Conservation (phyloP, 2,329 filamentous ascomycete genomes). For the Fusarium euwallaceae region DNA sequence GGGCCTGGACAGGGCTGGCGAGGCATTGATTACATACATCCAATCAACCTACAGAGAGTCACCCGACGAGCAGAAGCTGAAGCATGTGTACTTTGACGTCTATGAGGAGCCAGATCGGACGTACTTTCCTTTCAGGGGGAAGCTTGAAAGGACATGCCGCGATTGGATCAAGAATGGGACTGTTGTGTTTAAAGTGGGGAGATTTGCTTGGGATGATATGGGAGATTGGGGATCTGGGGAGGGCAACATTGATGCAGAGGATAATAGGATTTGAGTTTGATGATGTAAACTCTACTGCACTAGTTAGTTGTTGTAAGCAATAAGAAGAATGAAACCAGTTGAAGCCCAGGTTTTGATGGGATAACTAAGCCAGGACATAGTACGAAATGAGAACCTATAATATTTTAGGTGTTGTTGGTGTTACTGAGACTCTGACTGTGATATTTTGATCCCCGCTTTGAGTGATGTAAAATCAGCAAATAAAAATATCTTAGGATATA, state of each 20-base stretch:
- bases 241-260: background rate
- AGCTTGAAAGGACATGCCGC: background rate
- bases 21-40: slow-evolving; percentile 9
- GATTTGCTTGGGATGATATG: background rate
- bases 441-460: no score
- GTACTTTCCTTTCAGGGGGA: background rate
- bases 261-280: background rate
- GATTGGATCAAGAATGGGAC: background rate
- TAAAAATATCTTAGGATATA: no score
- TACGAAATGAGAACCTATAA: background rate
- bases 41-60: background rate
- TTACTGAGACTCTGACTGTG: no score
- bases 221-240: background rate
- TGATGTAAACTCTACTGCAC: background rate
- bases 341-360: no score
- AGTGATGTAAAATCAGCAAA: no score
- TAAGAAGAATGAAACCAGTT: background rate
- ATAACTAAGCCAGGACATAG: no score
- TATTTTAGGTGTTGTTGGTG: no score
- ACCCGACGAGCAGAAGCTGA: background rate
- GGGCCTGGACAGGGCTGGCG: background rate
- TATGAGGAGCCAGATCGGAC: background rate
- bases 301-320: background rate
- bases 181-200: background rate
- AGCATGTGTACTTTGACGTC: background rate